A percentile compares a stretch with the other conserved stretches of the same genome.
Evolutionary conservation across 192 early-diverging fungal genomes (phyloP).

Genomic region (Podila epicladia): DNA sequence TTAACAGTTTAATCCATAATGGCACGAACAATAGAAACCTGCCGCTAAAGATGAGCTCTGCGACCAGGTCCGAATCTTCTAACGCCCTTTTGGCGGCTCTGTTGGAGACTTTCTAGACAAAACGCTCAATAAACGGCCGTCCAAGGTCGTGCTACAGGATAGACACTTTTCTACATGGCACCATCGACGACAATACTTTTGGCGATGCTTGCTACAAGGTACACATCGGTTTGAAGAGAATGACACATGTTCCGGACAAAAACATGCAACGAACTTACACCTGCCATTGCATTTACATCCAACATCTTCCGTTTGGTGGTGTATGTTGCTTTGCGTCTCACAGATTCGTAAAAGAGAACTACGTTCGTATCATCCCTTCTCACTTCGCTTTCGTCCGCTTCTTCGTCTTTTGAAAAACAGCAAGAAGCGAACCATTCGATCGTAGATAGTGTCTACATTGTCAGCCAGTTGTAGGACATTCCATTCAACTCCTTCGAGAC

Average conservation of each 20-base stretch:
- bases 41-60: constrained; percentile 16
- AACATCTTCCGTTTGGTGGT: constrained; percentile 31
- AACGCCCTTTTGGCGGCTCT: constrained; percentile 17
- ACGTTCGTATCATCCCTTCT: too few species aligned
- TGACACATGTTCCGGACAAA: too few species aligned
- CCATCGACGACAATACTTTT: constrained; percentile 20
- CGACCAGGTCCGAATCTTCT: constrained; percentile 29
- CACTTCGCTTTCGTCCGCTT: too few species aligned
- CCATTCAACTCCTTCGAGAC: constrained; percentile 17
- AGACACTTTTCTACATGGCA: constrained; percentile 32
- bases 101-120: constrained; percentile 22
- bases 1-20: too few species aligned
- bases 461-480: constrained; percentile 27
- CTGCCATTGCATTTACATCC: too few species aligned
- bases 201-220: constrained; percentile 32
- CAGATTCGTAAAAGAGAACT: too few species aligned
- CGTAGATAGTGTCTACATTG: constrained; percentile 25
- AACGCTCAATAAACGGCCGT: constrained; percentile 15
- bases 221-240: too few species aligned
- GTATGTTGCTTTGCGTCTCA: too few species aligned
- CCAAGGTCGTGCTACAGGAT: constrained; percentile 31
- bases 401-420: too few species aligned
- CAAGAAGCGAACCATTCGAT: constrained; percentile 27
- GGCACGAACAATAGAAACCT: constrained; percentile 10
- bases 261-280: too few species aligned